Evolutionary conservation across 306 rosid genomes (phyloP), one percentile per base, ranked within the genome.

Genomic region (Glycyrrhiza uralensis): DNA sequence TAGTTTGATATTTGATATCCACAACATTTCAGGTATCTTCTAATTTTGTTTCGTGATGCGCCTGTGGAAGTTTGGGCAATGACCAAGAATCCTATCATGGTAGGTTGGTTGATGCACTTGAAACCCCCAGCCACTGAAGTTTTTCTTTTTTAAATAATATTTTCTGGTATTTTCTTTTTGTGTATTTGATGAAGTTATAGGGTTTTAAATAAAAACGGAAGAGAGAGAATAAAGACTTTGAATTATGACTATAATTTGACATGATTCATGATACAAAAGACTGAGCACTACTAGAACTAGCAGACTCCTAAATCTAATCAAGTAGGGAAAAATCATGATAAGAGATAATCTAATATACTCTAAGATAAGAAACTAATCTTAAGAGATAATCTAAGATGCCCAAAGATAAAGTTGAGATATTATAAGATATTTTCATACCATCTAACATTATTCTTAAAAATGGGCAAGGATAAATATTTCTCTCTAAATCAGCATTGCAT

Each of bases 11-110:
- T 61, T 67, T 69, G 60, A 49, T 73, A 66, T 76, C 55, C 35
- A 15, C 44, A 71, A 71, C 63, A 52, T 88, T 80, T 76, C 90
- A 95, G 99, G 86, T 95, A 95, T 86, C 97, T 95, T 79, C 85
- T 95, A 45, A 85, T 95, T 79, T 84, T 95, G 96, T 92, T 91
- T 78, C 96, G 92, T 50, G 99, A 95, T 81, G 99, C 99, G 62
- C 99, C 99, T 2, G 96, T 95, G 66, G 99, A 95, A 80, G 97
- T 95, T 79, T 95, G 99, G 99, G 99, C 99, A 74, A 95, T 95
- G 99, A 88, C 99, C 56, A 95, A 89, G 85, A 85, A 55, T 85
- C 99, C 99, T 24, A 84, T 88, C 64, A 95, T 95, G 99, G 99
- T 95, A 91, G 69, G 72, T 69, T 80, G 60, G 68, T 69, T 75